Percentiles rank a stretch among this genome's conserved stretches.
Evolutionary conservation across 2,329 filamentous ascomycete species (phyloP).

Genomic region (Aspergillus versicolor): DNA sequence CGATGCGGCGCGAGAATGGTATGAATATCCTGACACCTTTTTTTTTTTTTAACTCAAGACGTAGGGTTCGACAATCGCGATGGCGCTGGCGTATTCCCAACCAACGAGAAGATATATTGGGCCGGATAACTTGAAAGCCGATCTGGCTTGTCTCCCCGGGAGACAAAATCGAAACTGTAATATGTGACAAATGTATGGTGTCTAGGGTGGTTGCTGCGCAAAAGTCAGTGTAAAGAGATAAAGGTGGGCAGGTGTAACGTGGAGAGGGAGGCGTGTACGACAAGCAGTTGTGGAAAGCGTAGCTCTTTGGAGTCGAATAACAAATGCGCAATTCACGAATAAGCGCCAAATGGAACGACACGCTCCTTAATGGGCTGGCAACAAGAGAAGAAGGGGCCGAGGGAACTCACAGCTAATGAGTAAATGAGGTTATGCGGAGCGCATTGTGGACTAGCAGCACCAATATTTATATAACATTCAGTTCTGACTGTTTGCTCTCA

Average conservation of each 20-base stretch:
- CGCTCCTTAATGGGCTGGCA: background rate
- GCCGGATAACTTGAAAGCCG: background rate
- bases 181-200: background rate
- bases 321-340: background rate
- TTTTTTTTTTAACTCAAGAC: background rate
- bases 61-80: background rate
- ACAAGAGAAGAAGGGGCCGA: background rate
- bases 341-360: background rate
- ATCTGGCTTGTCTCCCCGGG: background rate
- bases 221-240: background rate
- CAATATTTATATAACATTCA: conserved; percentile 7
- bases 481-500: conserved; percentile 5
- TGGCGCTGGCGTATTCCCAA: background rate
- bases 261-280: background rate
- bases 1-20: background rate
- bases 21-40: background rate
- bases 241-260: background rate
- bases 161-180: background rate
- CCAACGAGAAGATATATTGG: background rate
- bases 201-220: background rate
- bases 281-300: background rate
- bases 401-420: conserved; percentile 13
- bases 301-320: background rate
- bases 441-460: conserved; percentile 17
- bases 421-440: conserved; percentile 15